phyloP scores from a whole-genome alignment of 75 land plant genomes.

The Larix kaempferi region DNA sequence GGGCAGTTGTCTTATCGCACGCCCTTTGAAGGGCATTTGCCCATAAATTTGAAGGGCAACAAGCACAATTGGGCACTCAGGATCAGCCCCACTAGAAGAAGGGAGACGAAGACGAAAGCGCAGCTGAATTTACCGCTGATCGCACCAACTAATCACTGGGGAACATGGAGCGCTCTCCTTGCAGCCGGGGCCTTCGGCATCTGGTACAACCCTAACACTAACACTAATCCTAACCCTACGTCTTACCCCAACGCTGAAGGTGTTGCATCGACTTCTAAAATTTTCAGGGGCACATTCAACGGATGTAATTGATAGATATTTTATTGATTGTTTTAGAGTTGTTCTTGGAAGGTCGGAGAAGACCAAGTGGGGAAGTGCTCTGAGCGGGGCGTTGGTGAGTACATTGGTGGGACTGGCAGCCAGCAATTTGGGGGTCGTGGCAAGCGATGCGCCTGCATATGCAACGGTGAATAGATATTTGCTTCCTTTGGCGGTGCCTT shows the following conservation, averaged over 20 bases:
- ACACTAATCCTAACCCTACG: constrained; percentile 1
- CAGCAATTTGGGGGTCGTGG: constrained; percentile 77
- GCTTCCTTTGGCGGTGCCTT: constrained; percentile 81
- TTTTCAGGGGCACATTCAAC: background rate
- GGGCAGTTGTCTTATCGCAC: no score
- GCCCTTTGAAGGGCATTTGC: no score
- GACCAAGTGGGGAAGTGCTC: constrained; percentile 71
- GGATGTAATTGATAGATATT: background rate
- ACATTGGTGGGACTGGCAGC: constrained; percentile 83
- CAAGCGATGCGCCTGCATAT: constrained; percentile 67
- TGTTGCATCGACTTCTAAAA: background rate
- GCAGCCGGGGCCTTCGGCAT: constrained; percentile 74
- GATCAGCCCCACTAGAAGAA: no score
- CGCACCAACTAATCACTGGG: constrained; percentile 55
- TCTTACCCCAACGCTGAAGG: background rate
- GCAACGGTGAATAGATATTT: constrained; percentile 63
- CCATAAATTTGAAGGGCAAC: no score
- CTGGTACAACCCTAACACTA: constrained; percentile 39
- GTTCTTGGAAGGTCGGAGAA: constrained; percentile 70
- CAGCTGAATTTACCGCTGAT: constrained; percentile 12
- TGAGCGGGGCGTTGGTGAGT: constrained; percentile 92
- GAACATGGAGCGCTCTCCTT: constrained; percentile 80
- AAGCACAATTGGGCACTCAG: no score
- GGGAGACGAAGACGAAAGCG: constrained; percentile 6
- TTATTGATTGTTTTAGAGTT: background rate